phyloP scores from a whole-genome alignment of 176 grass and related monocot species.

The Zoysia pacifica region DNA sequence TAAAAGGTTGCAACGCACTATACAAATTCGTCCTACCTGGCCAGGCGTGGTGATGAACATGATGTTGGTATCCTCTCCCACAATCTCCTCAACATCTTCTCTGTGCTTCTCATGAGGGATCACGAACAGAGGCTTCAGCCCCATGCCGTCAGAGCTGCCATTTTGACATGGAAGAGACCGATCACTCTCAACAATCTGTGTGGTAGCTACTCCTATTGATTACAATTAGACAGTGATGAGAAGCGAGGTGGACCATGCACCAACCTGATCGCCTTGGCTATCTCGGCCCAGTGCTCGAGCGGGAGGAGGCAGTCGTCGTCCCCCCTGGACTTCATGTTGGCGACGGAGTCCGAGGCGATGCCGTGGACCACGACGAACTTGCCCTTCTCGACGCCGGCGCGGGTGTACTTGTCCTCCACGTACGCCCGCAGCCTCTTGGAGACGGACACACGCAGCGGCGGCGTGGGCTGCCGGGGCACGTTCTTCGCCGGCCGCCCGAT shows the following conservation, averaged over 20 bases:
- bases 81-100: conserved; percentile 69
- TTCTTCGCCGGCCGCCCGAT: conserved; percentile 61
- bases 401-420: conserved; percentile 69
- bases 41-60: conserved; percentile 89
- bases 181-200: neutral
- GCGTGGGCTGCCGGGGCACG: conserved; percentile 58
- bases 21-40: conserved; percentile 48
- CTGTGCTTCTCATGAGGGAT: conserved; percentile 93
- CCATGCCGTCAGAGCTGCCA: conserved; percentile 47
- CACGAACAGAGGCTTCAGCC: conserved; percentile 77
- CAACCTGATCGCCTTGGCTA: conserved; percentile 66
- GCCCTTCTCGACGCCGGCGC: conserved; percentile 67
- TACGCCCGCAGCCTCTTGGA: conserved; percentile 79
- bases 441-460: conserved; percentile 74
- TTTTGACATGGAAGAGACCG: neutral
- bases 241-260: neutral
- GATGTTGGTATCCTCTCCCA: conserved; percentile 60
- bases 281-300: conserved; percentile 66
- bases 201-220: no score
- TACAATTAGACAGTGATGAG: neutral
- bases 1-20: neutral
- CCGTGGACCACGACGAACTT: conserved; percentile 83
- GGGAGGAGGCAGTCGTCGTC: conserved; percentile 83
- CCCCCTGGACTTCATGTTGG: conserved; percentile 78
- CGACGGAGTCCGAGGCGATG: conserved; percentile 80